Evolutionary conservation across 140 eudicot genomes (phyloP), one percentile per base, ranked within the genome.

Genomic region (Stevia rebaudiana): DNA sequence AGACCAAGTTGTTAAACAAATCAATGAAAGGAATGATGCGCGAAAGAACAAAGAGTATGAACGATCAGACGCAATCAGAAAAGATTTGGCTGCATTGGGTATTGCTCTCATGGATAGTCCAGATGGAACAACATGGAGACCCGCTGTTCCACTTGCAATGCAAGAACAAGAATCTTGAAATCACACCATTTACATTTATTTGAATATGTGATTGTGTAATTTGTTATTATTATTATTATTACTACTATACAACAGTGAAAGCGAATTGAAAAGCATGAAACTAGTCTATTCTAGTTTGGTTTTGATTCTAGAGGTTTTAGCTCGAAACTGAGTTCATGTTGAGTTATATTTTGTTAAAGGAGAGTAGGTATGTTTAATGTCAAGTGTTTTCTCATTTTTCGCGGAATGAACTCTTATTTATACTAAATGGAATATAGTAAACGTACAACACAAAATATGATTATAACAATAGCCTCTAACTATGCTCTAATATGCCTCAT

Each of bases 121-220:
- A 0, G 84, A 85, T 6, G 95, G 96, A 68, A 88, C 98, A 2
- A 73, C 83, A n/a, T 92, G 98, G 98, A 88, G 96, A 79, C 98
- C 98, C 1, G 89, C 82, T 22, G 52, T 88, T 77, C 98, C 98
- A 0, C 84, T 80, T 46, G 81, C 89, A 6, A 61, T 92, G 80
- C 89, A 92, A 81, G 91, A 84, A 51, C 79, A 73, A 49, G 62
- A 76, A 70, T 67, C 77, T 47, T 88, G 70, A 79, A 59, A 16
- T 44, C 33, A 4, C 35, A 37, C 17, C 18, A n/a, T 6, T 16
- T 4, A 33, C 1, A 21, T 18, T 18, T 36, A 37, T 69, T 59
- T 41, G 1, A 8, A 40, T 13, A 5, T 24, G 52, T 17, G 22
- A 56, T 47, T 31, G 61, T 81, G 82, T 63, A 61, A 61, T 50